phyloP scores from a whole-genome alignment of 202 grass and related monocot genomes.

The Carex arenaria region DNA sequence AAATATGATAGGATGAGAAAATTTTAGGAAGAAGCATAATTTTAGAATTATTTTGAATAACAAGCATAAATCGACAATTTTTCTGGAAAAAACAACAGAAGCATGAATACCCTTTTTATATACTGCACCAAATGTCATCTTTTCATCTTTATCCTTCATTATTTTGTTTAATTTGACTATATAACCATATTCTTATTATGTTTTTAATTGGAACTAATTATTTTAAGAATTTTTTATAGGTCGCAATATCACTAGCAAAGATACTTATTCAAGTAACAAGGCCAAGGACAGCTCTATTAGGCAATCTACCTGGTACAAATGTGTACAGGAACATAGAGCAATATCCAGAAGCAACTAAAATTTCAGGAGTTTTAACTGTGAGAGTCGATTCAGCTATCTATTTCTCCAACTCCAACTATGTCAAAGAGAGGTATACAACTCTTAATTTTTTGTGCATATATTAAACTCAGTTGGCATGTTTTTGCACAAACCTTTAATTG shows the following conservation, averaged over 20 bases:
- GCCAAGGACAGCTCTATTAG: slow-evolving; percentile 72
- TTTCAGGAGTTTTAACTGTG: slow-evolving; percentile 67
- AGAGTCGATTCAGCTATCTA: slow-evolving; percentile 95
- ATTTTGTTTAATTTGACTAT: background rate
- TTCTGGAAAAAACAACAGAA: too few relatives aligned
- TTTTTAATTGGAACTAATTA: background rate
- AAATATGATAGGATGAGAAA: too few relatives aligned
- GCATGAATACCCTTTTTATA: background rate
- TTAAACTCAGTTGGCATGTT: background rate
- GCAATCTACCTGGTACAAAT: slow-evolving; percentile 79
- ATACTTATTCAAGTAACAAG: slow-evolving; percentile 99
- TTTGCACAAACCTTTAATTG: background rate
- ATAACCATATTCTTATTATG: background rate
- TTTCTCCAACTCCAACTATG: slow-evolving; percentile 95
- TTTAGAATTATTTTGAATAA: too few relatives aligned
- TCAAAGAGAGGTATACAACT: slow-evolving; percentile 62
- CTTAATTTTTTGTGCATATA: background rate
- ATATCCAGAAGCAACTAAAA: slow-evolving; percentile 76
- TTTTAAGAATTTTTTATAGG: slow-evolving; percentile 31
- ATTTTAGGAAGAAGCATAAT: too few relatives aligned
- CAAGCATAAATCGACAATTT: too few relatives aligned
- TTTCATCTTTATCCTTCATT: background rate
- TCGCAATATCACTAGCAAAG: slow-evolving; percentile 82
- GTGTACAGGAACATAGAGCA: slow-evolving; percentile 85
- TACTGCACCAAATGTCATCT: background rate